These are phyloP conservation scores for Arthromyces matolae DNA, from an alignment of 768 basidiomycete genomes.

Conservation along the genomic window DNA sequence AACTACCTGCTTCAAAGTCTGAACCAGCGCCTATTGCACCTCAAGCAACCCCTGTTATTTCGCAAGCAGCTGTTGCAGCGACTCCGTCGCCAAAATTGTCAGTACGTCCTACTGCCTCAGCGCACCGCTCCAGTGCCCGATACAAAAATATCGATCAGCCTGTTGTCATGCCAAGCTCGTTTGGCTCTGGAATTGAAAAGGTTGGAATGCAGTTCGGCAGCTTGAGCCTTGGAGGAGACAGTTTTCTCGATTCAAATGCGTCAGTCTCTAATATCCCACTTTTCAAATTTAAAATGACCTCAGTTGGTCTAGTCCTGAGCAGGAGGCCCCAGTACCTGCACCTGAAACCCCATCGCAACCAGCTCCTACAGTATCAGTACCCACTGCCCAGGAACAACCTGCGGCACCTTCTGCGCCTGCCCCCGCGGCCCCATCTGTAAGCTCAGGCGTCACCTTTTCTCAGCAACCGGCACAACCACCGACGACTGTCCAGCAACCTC, in stretches of 20 bases:
- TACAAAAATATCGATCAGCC: slow-evolving; percentile 76
- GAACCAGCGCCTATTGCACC: slow-evolving; percentile 35
- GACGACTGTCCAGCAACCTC: slow-evolving; percentile 23
- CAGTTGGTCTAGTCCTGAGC: slow-evolving; percentile 12
- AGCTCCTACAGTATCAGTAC: slow-evolving; percentile 24
- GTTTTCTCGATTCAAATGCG: slow-evolving; percentile 49
- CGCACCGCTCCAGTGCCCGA: slow-evolving; percentile 56
- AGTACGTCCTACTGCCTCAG: slow-evolving; percentile 47
- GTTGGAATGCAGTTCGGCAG: slow-evolving; percentile 91
- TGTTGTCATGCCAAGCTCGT: slow-evolving; percentile 75
- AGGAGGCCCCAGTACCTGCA: slow-evolving; percentile 16
- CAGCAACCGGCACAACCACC: slow-evolving; percentile 39
- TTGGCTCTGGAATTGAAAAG: slow-evolving; percentile 64
- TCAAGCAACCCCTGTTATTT: slow-evolving; percentile 26
- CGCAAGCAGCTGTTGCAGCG: slow-evolving; percentile 34
- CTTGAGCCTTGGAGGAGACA: slow-evolving; percentile 70
- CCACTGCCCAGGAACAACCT: slow-evolving; percentile 29
- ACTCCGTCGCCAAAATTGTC: slow-evolving; percentile 50
- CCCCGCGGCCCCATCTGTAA: slow-evolving; percentile 29
- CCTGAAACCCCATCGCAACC: slow-evolving; percentile 34
- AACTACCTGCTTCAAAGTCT: slow-evolving; percentile 25
- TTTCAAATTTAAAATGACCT: slow-evolving; percentile 6
- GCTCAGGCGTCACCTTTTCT: slow-evolving; percentile 46
- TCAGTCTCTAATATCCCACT: slow-evolving; percentile 33
- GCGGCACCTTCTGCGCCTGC: slow-evolving; percentile 37